A percentile compares a stretch with the other conserved stretches of the same genome.
phyloP scores from a whole-genome alignment of 1,139 yeast species.

The Hemisphaericaspora lyxosophila region DNA sequence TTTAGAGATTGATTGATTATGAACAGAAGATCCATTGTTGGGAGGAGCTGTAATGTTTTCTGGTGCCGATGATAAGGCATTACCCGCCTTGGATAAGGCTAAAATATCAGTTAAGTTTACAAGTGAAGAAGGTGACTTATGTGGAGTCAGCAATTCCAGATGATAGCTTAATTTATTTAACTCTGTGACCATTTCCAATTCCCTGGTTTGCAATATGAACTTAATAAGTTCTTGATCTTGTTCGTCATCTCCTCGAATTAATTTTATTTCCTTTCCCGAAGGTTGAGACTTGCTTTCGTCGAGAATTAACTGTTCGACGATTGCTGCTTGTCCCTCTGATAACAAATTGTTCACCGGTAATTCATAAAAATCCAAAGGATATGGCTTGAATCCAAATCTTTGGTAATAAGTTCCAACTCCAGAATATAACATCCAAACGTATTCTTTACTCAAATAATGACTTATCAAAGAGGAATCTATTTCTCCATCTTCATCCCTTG shows the following conservation, averaged over 20 bases:
- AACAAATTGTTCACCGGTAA: slow-evolving; percentile 26
- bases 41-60: not conserved
- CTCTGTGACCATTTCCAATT: slow-evolving; percentile 39
- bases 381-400: slow-evolving; percentile 40
- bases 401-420: slow-evolving; percentile 34
- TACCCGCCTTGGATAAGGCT: slow-evolving; percentile 18
- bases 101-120: slow-evolving; percentile 31
- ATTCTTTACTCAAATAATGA: slow-evolving; percentile 37
- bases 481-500: slow-evolving; percentile 25
- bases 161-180: slow-evolving; percentile 37
- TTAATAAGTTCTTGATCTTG: slow-evolving; percentile 34
- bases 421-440: slow-evolving; percentile 42
- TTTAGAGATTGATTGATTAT: slow-evolving; percentile 27
- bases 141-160: slow-evolving; percentile 34
- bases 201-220: slow-evolving; percentile 35
- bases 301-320: slow-evolving; percentile 17
- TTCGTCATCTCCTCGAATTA: slow-evolving; percentile 25
- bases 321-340: slow-evolving; percentile 19
- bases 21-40: slow-evolving; percentile 22
- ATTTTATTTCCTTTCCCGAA: slow-evolving; percentile 32
- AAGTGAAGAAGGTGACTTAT: slow-evolving; percentile 37
- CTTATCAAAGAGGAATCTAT: slow-evolving; percentile 34
- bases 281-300: slow-evolving; percentile 1
- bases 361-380: slow-evolving; percentile 36
- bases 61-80: not conserved